Conservation (phyloP, 2,329 filamentous ascomycete genomes). For the Penicillium italicum region DNA sequence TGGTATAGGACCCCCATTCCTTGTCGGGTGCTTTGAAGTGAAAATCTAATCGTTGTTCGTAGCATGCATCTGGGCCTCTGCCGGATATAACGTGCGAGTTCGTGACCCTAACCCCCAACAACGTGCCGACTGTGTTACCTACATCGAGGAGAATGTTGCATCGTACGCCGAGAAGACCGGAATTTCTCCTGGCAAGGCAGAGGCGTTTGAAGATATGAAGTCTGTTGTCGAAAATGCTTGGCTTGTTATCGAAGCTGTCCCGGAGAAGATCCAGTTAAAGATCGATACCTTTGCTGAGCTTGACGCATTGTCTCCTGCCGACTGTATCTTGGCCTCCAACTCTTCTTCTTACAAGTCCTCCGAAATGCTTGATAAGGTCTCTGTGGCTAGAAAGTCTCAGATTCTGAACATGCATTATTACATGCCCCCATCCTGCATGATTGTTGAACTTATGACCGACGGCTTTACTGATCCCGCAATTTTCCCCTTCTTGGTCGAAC, state of each 20-base stretch:
- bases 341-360: conserved; percentile 47
- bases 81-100: conserved; percentile 30
- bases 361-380: conserved; percentile 48
- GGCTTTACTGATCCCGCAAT: conserved; percentile 45
- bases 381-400: conserved; percentile 35
- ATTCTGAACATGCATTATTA: conserved; percentile 53
- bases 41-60: neutral
- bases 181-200: conserved; percentile 29
- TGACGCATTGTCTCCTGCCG: no score
- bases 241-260: conserved; percentile 55
- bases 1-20: conserved; percentile 19
- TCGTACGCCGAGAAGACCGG: conserved; percentile 30
- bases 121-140: conserved; percentile 29
- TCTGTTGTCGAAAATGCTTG: conserved; percentile 47
- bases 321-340: no score
- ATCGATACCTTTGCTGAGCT: no score
- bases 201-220: conserved; percentile 39
- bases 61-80: conserved; percentile 35
- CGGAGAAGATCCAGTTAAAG: conserved; percentile 33
- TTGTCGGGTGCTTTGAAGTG: neutral
- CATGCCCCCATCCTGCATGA: conserved; percentile 46
- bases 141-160: conserved; percentile 34
- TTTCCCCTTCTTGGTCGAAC: conserved; percentile 46
- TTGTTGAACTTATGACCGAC: conserved; percentile 55
- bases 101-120: conserved; percentile 33